Conservation (phyloP, 2,329 filamentous ascomycete species). For the Hypoxylon sp. region DNA sequence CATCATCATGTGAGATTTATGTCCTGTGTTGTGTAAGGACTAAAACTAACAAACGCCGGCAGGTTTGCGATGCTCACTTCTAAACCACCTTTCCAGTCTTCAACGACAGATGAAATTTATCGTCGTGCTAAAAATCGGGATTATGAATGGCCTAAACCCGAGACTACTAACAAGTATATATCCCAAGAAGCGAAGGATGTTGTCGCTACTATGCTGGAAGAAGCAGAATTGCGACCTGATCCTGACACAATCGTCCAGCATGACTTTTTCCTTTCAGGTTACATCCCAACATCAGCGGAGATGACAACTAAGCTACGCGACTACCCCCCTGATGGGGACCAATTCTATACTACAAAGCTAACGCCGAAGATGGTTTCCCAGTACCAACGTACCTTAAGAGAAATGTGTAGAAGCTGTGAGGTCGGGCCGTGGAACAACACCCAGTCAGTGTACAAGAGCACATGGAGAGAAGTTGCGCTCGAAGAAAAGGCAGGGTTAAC, state of each 20-base stretch:
- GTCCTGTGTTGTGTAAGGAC: neutral
- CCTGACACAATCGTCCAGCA: constrained; percentile 86
- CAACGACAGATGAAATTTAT: constrained; percentile 89
- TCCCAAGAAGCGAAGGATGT: constrained; percentile 83
- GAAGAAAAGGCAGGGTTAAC: constrained; percentile 77
- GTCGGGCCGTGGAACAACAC: constrained; percentile 69
- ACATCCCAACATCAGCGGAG: constrained; percentile 75
- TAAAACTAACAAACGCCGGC: constrained; percentile 50
- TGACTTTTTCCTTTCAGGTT: constrained; percentile 82
- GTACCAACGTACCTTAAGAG: constrained; percentile 68
- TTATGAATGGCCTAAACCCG: constrained; percentile 82
- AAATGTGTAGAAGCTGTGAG: constrained; percentile 71
- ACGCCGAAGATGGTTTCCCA: constrained; percentile 62
- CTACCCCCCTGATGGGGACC: constrained; percentile 68
- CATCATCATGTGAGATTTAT: constrained; percentile 85
- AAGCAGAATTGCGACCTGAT: constrained; percentile 80
- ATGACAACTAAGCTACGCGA: constrained; percentile 73
- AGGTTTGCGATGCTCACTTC: constrained; percentile 97
- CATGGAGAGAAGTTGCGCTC: constrained; percentile 77
- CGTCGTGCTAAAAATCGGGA: constrained; percentile 77
- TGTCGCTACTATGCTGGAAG: constrained; percentile 81
- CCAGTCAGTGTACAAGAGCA: constrained; percentile 67
- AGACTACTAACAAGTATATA: constrained; percentile 77
- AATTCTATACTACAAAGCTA: constrained; percentile 69
- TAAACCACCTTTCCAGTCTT: constrained; percentile 95